Base-by-base conservation (phyloP, 2,329 filamentous ascomycete species). In the Tricladium varicosporioides region DNA sequence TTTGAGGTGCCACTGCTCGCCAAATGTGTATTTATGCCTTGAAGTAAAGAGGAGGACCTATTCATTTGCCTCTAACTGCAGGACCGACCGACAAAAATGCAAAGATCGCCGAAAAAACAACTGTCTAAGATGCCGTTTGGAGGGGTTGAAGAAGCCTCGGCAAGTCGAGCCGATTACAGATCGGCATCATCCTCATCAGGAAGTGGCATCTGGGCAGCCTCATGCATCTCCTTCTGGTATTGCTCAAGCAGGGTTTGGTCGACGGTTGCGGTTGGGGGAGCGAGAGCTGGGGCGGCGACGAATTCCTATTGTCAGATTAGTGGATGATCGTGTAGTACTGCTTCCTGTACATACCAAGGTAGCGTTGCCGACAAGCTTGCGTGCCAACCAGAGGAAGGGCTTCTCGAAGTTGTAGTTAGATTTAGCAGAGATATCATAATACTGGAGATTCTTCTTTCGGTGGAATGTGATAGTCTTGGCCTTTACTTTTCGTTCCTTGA, bases 391-490 rank as follows among this genome's bases (percentile, higher is more conserved):
- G 71, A 97, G 88, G 91, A 99, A 97, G 64, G 93, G 93, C 87
- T 97, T 99, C 88, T 97, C 93, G 78, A 97, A 97, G 87, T 97
- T 97, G 83, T 99, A 97, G 85, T 97, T 97, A 74, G 92, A 97
- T 84, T 97, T 99, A 79, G 94, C 94, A 44, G 92, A 97, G 76
- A 97, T 97, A 71, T 97, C 94, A 85, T 99, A 99, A 86, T 97
- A 99, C 81, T 99, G 94, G 53, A 99, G 88, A 81, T 97, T 99
- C 88, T 99, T 99, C 91, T 99, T 99, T 80, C 94, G 91, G 86
- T 99, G 94, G 90, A 99, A 99, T 67, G 94, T 99, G 80, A 99
- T 99, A 75, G 93, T 95, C 91, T 99, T 99, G 74, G 94, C 94
- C 88, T 99, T 99, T 75, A 99, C 94, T 83, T 99, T 99, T 78